A percentile compares a stretch with the other conserved stretches of the same genome.
These are phyloP conservation scores for Trichoderma oligosporum DNA, from an alignment of 2,329 filamentous ascomycete genomes.

Conservation along the genomic window DNA sequence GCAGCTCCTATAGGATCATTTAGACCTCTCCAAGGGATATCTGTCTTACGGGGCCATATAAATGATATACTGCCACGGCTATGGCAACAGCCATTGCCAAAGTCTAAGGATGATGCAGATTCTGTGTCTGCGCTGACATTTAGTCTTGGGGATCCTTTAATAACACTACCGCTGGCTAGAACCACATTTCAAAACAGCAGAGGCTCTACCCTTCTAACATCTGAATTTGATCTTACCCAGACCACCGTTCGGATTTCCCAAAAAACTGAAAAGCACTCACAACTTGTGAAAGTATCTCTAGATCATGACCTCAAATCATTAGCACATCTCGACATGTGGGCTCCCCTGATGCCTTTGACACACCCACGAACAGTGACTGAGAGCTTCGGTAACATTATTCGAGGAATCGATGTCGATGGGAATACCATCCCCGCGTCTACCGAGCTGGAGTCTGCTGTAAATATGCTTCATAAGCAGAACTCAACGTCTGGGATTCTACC, in stretches of 20 bases:
- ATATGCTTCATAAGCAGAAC: conserved; percentile 49
- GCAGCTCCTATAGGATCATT: conserved; percentile 34
- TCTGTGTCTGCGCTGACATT: conserved; percentile 42
- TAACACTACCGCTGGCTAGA: conserved; percentile 67
- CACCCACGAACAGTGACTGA: conserved; percentile 57
- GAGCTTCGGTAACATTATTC: conserved; percentile 75
- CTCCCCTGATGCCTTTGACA: conserved; percentile 61
- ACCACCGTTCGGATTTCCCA: conserved; percentile 25
- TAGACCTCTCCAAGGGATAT: conserved; percentile 43
- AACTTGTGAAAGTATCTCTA: conserved; percentile 33
- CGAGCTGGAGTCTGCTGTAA: conserved; percentile 66
- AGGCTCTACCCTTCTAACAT: conserved; percentile 53
- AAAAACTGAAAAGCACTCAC: conserved; percentile 38
- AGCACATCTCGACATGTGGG: conserved; percentile 30
- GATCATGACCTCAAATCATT: conserved; percentile 23
- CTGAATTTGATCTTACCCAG: conserved; percentile 29
- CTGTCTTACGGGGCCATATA: conserved; percentile 46
- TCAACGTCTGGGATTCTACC: conserved; percentile 24
- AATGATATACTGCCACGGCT: conserved; percentile 43
- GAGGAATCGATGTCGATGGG: conserved; percentile 52
- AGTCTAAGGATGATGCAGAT: conserved; percentile 32
- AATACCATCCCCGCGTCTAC: conserved; percentile 59
- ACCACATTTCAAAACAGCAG: conserved; percentile 72
- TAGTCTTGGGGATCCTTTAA: conserved; percentile 34
- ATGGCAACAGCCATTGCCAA: conserved; percentile 36